These are phyloP conservation scores for Lactifluus volemus DNA, from an alignment of 768 basidiomycete genomes.

Conservation along the genomic window DNA sequence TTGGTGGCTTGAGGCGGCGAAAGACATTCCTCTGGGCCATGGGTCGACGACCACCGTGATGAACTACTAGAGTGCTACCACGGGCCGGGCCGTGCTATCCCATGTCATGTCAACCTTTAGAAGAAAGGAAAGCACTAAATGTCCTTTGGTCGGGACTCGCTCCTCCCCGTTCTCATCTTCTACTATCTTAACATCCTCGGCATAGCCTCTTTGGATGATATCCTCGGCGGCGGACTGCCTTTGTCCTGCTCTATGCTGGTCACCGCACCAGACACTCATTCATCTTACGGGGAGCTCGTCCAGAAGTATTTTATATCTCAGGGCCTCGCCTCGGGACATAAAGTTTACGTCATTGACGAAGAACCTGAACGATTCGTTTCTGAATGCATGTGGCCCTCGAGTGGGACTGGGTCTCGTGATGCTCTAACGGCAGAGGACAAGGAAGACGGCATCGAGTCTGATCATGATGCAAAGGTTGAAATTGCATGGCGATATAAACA, in stretches of 20 bases:
- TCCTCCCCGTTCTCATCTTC: conserved; percentile 46
- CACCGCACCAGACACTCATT: conserved; percentile 79
- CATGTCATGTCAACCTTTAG: conserved; percentile 72
- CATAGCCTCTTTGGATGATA: conserved; percentile 88
- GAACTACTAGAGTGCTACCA: too few species aligned
- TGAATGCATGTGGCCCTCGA: conserved; percentile 76
- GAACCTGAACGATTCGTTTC: conserved; percentile 48
- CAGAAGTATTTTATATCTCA: conserved; percentile 87
- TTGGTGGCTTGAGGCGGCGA: conserved; percentile 9
- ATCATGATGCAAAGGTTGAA: conserved; percentile 59
- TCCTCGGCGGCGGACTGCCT: conserved; percentile 87
- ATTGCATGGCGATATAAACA: conserved; percentile 97
- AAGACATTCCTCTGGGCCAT: conserved; percentile 3
- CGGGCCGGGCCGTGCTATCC: too few species aligned
- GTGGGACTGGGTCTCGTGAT: conserved; percentile 18
- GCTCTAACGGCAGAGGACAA: conserved; percentile 32
- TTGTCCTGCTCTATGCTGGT: conserved; percentile 65
- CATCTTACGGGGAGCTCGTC: conserved; percentile 76
- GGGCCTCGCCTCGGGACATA: conserved; percentile 67
- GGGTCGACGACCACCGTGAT: too few species aligned
- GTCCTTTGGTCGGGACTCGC: conserved; percentile 44
- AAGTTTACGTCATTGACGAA: conserved; percentile 56
- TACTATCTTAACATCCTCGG: conserved; percentile 73
- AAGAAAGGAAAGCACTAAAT: conserved; percentile 40
- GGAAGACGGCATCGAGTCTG: conserved; percentile 28